These are phyloP conservation scores for Penicillium sp. DNA, from an alignment of 2,329 filamentous ascomycete genomes.

Conservation along the genomic window DNA sequence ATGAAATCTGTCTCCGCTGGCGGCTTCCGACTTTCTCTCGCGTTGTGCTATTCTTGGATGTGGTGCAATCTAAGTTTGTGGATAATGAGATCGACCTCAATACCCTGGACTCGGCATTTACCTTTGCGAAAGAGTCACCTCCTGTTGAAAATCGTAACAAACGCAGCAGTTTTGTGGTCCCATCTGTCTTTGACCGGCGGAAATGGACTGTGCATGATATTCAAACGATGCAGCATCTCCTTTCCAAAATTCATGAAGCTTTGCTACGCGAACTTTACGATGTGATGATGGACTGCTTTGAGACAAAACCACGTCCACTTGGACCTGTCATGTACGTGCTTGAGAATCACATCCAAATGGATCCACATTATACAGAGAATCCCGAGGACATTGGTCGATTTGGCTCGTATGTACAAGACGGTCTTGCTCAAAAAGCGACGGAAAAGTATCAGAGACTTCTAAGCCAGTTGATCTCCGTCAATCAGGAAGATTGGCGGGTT, in stretches of 20 bases:
- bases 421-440: slow-evolving; percentile 71
- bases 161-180: slow-evolving; percentile 50
- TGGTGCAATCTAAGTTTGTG: slow-evolving; percentile 79
- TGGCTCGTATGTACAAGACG: slow-evolving; percentile 68
- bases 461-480: slow-evolving; percentile 74
- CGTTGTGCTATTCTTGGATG: slow-evolving; percentile 79
- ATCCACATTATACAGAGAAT: slow-evolving; percentile 72
- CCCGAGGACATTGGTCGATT: slow-evolving; percentile 72
- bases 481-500: slow-evolving; percentile 84
- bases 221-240: slow-evolving; percentile 70
- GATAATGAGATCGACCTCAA: slow-evolving; percentile 79
- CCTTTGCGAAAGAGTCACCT: slow-evolving; percentile 72
- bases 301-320: slow-evolving; percentile 79
- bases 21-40: slow-evolving; percentile 81
- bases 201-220: slow-evolving; percentile 71
- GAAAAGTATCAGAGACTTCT: slow-evolving; percentile 80
- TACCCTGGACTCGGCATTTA: slow-evolving; percentile 80
- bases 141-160: slow-evolving; percentile 62
- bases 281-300: slow-evolving; percentile 84
- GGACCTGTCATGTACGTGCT: slow-evolving; percentile 78
- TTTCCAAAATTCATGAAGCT: slow-evolving; percentile 75
- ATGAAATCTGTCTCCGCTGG: slow-evolving; percentile 85
- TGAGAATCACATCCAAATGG: slow-evolving; percentile 76
- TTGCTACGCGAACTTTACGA: slow-evolving; percentile 85
- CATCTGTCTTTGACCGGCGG: slow-evolving; percentile 58